Conservation (phyloP, 306 rosid genomes). For the Gastrolobium villosum region DNA sequence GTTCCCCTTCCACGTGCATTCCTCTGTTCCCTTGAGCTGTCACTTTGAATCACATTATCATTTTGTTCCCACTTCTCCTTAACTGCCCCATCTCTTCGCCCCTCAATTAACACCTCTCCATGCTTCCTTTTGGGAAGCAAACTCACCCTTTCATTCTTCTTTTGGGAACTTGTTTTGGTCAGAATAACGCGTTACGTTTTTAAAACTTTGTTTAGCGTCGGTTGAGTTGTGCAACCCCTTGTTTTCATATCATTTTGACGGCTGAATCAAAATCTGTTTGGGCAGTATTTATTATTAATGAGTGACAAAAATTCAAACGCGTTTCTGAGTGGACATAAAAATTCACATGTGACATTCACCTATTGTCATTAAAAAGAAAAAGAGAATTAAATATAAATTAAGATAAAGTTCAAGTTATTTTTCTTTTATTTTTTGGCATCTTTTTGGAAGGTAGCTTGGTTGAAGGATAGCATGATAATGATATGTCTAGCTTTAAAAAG, state of each 20-base stretch:
- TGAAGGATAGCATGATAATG: too few relatives aligned
- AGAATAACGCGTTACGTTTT: neutral
- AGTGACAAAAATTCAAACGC: too few relatives aligned
- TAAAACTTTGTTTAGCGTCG: neutral
- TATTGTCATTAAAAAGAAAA: too few relatives aligned
- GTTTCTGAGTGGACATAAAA: too few relatives aligned
- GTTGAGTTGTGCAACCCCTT: conserved; percentile 3
- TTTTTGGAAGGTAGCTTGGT: too few relatives aligned
- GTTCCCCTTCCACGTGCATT: conserved; percentile 60
- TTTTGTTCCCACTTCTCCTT: conserved; percentile 46
- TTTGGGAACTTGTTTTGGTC: neutral
- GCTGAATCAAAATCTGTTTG: neutral
- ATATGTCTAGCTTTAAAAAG: too few relatives aligned
- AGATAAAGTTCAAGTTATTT: too few relatives aligned
- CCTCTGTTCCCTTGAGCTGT: conserved; percentile 70
- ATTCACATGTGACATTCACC: too few relatives aligned
- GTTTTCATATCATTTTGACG: conserved; percentile 10
- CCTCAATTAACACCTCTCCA: conserved; percentile 68
- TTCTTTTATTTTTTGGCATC: too few relatives aligned
- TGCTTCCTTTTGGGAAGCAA: conserved; percentile 82
- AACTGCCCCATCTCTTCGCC: conserved; percentile 62
- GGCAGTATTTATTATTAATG: too few relatives aligned
- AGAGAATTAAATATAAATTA: too few relatives aligned
- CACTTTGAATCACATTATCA: conserved; percentile 44
- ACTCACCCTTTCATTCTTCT: conserved; percentile 30